A percentile compares a stretch with the other conserved stretches of the same genome.
Conservation (phyloP, 1,284 basidiomycete species). For the Microstroma glucosiphilum region DNA sequence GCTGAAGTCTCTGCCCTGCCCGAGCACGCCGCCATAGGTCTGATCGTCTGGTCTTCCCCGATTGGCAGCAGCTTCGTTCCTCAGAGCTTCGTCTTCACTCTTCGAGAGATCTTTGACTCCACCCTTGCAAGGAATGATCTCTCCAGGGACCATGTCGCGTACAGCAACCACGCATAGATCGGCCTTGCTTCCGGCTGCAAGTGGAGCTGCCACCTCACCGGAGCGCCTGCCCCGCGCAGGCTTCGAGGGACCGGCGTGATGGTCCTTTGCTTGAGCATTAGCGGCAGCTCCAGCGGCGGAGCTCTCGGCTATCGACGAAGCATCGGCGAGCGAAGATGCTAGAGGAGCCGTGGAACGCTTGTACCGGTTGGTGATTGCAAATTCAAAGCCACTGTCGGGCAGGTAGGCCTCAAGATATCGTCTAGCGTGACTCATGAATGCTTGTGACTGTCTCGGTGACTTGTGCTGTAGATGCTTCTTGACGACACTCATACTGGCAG, state of each 20-base stretch:
- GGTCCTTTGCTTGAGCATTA: constrained; percentile 8
- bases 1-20: constrained; percentile 69
- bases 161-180: constrained; percentile 84
- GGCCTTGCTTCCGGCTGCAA: constrained; percentile 61
- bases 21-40: constrained; percentile 59
- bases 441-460: constrained; percentile 29
- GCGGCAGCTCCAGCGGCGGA: constrained; percentile 6
- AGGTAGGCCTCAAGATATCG: constrained; percentile 48
- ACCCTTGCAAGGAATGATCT: constrained; percentile 67
- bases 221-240: constrained; percentile 21
- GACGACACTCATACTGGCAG: constrained; percentile 34
- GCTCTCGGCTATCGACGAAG: constrained; percentile 3
- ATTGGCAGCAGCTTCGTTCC: constrained; percentile 66
- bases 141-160: constrained; percentile 63
- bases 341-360: constrained; percentile 12
- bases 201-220: constrained; percentile 20
- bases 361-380: constrained; percentile 44
- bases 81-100: constrained; percentile 50
- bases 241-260: constrained; percentile 4
- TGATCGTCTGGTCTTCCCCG: constrained; percentile 6
- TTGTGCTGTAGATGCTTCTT: constrained; percentile 38
- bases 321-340: constrained; percentile 1
- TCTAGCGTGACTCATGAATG: constrained; percentile 36
- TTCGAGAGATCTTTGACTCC: constrained; percentile 49
- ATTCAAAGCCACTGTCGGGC: constrained; percentile 47